Conservation (phyloP, 2,329 filamentous ascomycete genomes). For the Ceratocystis destructans region DNA sequence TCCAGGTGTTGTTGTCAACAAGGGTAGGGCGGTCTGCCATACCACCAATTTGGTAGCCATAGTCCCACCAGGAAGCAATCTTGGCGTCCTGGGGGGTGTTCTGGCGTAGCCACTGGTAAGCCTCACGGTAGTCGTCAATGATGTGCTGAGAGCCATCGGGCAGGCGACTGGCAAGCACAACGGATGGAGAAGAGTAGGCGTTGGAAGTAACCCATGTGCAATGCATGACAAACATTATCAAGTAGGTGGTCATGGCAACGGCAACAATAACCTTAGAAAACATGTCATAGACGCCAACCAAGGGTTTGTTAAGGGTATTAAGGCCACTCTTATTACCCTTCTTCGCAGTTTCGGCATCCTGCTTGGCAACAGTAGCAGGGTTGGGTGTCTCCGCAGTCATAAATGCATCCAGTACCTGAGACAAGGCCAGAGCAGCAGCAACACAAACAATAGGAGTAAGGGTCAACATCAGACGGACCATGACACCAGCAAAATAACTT, state of each 20-base stretch:
- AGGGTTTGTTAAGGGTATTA: conserved; percentile 55
- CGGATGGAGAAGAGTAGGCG: conserved; percentile 94
- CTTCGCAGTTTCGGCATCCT: conserved; percentile 43
- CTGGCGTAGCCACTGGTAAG: conserved; percentile 97
- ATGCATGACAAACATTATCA: conserved; percentile 88
- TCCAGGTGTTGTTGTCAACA: conserved; percentile 99
- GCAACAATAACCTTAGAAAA: conserved; percentile 71
- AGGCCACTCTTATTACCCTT: conserved; percentile 44
- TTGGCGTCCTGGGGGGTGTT: conserved; percentile 92
- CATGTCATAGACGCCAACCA: conserved; percentile 70
- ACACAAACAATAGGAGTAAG: conserved; percentile 94
- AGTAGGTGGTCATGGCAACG: conserved; percentile 58
- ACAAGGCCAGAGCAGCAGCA: conserved; percentile 76
- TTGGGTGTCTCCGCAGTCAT: conserved; percentile 52
- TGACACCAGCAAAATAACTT: conserved; percentile 97
- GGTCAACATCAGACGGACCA: conserved; percentile 98
- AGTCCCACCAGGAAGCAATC: conserved; percentile 99
- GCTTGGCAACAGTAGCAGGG: conserved; percentile 30
- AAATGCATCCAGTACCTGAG: conserved; percentile 79
- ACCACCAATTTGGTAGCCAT: conserved; percentile 97
- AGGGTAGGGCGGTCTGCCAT: conserved; percentile 96
- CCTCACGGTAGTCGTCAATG: conserved; percentile 97
- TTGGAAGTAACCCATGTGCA: conserved; percentile 99
- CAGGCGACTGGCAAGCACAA: conserved; percentile 81
- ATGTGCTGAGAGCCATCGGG: conserved; percentile 95